These are phyloP conservation scores for Casaregolazyma suthepensis DNA, from an alignment of 1,139 yeast genomes.

Conservation along the genomic window DNA sequence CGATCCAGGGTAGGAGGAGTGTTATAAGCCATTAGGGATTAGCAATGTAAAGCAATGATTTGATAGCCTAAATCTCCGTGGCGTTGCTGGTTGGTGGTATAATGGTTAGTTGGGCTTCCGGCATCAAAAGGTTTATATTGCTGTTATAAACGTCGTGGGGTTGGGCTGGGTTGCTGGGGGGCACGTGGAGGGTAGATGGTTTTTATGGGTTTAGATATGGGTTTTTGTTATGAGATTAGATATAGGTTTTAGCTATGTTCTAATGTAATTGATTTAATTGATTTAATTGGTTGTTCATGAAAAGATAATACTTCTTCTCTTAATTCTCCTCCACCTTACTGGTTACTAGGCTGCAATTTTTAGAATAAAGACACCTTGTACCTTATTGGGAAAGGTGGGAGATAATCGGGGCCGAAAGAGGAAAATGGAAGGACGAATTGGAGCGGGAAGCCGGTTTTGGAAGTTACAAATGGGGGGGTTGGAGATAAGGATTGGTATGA, in stretches of 20 bases:
- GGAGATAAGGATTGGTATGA: too few species aligned
- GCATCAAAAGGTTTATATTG: background rate
- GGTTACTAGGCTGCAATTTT: background rate
- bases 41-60: background rate
- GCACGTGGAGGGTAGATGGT: too few species aligned
- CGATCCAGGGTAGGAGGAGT: constrained; percentile 29
- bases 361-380: background rate
- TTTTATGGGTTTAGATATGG: too few species aligned
- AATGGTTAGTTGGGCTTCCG: background rate
- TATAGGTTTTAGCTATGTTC: too few species aligned
- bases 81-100: background rate
- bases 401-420: background rate
- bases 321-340: too few species aligned
- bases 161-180: background rate
- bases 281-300: too few species aligned
- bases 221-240: too few species aligned
- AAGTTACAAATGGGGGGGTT: too few species aligned
- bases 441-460: too few species aligned
- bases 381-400: background rate
- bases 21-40: background rate
- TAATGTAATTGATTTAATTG: too few species aligned
- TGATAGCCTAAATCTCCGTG: background rate
- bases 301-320: too few species aligned
- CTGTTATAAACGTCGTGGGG: background rate
- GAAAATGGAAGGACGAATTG: too few species aligned